These are phyloP conservation scores for Chamaenerion angustifolium DNA, from an alignment of 345 rosid species.

Conservation along the genomic window DNA sequence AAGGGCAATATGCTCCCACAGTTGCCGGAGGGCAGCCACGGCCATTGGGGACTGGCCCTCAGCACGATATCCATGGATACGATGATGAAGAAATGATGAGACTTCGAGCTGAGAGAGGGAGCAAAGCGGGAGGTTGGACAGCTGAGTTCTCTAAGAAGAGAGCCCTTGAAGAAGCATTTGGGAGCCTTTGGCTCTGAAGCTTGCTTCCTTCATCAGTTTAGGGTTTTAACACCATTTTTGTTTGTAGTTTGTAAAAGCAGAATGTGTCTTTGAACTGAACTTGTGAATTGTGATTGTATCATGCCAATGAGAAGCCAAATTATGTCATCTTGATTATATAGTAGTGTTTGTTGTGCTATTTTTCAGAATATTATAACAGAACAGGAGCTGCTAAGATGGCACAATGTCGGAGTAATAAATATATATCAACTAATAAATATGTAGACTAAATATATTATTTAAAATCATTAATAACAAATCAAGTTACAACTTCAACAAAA, in stretches of 20 bases:
- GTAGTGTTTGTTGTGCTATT: too few relatives aligned
- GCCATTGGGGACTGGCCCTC: conserved; percentile 62
- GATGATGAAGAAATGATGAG: conserved; percentile 64
- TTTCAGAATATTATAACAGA: too few relatives aligned
- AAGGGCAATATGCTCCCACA: conserved; percentile 51
- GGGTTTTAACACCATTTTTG: background rate
- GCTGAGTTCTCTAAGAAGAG: conserved; percentile 71
- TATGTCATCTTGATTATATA: too few relatives aligned
- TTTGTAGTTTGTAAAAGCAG: background rate
- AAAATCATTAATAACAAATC: too few relatives aligned
- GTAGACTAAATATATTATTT: too few relatives aligned
- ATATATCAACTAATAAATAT: too few relatives aligned
- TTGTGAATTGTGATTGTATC: background rate
- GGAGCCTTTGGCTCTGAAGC: conserved; percentile 66
- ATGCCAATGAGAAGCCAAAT: background rate
- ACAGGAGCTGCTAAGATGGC: too few relatives aligned
- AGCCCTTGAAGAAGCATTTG: conserved; percentile 86
- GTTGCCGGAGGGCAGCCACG: conserved; percentile 66
- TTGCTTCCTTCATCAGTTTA: background rate
- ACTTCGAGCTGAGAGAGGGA: conserved; percentile 65
- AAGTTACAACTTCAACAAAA: too few relatives aligned
- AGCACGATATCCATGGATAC: conserved; percentile 60
- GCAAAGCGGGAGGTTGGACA: conserved; percentile 82
- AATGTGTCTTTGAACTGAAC: too few relatives aligned
- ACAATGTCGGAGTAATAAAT: too few relatives aligned